Conservation (phyloP, 176 grass and related monocot genomes). For the Miscanthus lutarioriparius region DNA sequence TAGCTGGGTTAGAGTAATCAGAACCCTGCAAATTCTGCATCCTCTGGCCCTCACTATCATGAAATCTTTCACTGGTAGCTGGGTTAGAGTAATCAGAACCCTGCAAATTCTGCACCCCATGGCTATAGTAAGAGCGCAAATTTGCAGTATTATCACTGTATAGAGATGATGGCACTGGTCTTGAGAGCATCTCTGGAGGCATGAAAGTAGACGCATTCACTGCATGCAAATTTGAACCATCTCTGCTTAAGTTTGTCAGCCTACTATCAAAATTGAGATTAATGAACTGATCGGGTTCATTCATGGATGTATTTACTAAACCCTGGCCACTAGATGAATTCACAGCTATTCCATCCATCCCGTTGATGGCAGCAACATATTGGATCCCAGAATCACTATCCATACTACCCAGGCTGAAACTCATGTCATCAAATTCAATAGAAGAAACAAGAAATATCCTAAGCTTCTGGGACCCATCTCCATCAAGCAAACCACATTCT, state of each 20-base stretch:
- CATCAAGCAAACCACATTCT: constrained; percentile 72
- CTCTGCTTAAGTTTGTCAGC: constrained; percentile 37
- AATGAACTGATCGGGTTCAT: constrained; percentile 70
- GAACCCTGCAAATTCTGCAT: constrained; percentile 53
- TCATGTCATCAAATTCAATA: constrained; percentile 71
- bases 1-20: constrained; percentile 34
- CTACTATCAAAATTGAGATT: constrained; percentile 65
- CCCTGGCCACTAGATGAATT: constrained; percentile 62
- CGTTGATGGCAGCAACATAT: constrained; percentile 90
- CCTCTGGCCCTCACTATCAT: constrained; percentile 36
- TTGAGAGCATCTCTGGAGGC: constrained; percentile 35
- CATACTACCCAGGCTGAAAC: constrained; percentile 75
- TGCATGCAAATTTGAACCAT: constrained; percentile 38
- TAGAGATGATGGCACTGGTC: constrained; percentile 19
- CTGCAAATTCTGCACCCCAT: constrained; percentile 50
- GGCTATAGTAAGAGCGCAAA: constrained; percentile 46
- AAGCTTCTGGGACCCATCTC: constrained; percentile 79
- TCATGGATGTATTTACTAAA: constrained; percentile 50
- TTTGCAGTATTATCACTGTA: constrained; percentile 47
- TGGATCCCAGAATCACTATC: constrained; percentile 89
- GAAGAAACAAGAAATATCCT: constrained; percentile 85
- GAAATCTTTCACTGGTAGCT: constrained; percentile 42
- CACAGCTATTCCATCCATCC: constrained; percentile 55
- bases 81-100: constrained; percentile 41
- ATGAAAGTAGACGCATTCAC: constrained; percentile 30